Conservation (phyloP, 371 early-diverging fungal species). For the Enterospora canceri region DNA sequence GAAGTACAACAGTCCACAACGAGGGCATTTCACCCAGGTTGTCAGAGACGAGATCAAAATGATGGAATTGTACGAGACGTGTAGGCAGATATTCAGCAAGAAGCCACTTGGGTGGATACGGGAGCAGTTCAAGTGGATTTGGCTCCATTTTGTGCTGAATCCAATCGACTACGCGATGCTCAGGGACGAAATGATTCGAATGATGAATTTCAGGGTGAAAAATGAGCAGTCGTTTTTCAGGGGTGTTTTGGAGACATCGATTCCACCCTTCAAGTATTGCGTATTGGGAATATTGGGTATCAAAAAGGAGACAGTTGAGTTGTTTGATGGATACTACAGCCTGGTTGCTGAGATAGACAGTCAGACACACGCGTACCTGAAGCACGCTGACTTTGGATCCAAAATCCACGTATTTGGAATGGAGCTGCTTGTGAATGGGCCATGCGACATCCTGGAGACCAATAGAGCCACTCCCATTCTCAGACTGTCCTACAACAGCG, state of each 20-base stretch:
- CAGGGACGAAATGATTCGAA: slow-evolving; percentile 12
- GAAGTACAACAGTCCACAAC: slow-evolving; percentile 13
- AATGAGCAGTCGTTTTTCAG: slow-evolving; percentile 46
- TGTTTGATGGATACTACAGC: slow-evolving; percentile 50
- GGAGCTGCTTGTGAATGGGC: slow-evolving; percentile 15
- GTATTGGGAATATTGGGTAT: slow-evolving; percentile 49
- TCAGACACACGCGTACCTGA: slow-evolving; percentile 8
- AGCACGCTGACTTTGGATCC: slow-evolving; percentile 16
- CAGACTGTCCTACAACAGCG: slow-evolving; percentile 18
- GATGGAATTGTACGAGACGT: slow-evolving; percentile 17
- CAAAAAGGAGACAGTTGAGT: slow-evolving; percentile 17
- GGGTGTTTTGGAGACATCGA: slow-evolving; percentile 52
- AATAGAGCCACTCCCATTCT: background rate
- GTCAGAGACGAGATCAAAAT: slow-evolving; percentile 4
- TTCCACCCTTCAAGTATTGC: slow-evolving; percentile 48
- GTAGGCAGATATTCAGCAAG: slow-evolving; percentile 22
- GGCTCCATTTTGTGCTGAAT: slow-evolving; percentile 34
- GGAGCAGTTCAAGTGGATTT: slow-evolving; percentile 47
- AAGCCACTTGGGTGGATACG: slow-evolving; percentile 17
- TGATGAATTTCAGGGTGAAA: slow-evolving; percentile 21
- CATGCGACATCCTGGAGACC: slow-evolving; percentile 20
- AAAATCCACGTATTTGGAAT: slow-evolving; percentile 45
- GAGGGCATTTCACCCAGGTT: slow-evolving; percentile 14
- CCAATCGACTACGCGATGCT: background rate
- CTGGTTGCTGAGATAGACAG: slow-evolving; percentile 18